Evolutionary conservation across 495 filamentous ascomycete genomes (phyloP), one percentile per base, ranked within the genome.

Genomic region (Hypoxylon trugodes): DNA sequence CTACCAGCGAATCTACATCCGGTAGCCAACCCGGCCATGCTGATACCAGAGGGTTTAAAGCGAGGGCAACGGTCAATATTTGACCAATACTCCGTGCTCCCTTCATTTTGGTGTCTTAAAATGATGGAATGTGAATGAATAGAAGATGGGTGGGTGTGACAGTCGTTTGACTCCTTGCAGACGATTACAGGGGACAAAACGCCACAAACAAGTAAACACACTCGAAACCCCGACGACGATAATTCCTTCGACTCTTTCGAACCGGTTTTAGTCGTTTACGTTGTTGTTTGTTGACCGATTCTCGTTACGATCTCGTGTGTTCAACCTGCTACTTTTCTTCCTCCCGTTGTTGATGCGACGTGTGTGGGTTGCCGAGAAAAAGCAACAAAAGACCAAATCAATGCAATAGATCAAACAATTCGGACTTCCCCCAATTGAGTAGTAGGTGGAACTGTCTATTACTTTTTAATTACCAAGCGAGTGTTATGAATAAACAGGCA

Each of bases 201-300:
- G 58, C 64, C 57, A 50, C 64, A 58, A 61, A 61, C 38, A 67
- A 67, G 58, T 58, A 67, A 66, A 56, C 45, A 51, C 50, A 57
- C 32, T 61, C 33, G 15, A 41, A 47, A 28, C 57, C 49, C 53
- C 19, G n/a, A 28, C 28, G 30, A 49, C 40, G 38, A 53, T 49
- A 28, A 42, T 22, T 12, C 38, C 41, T 38, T 58, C 30, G n/a
- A 24, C 37, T 25, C 13, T 28, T 32, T 2, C 6, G 16, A 25
- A 16, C 58, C 32, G 37, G 35, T 26, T 51, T 43, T 47, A 19
- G 38, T 15, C 46, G 52, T 19, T 42, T 18, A 21, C 15, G 41
- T 42, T 33, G 52, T 48, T 47, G 18, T 10, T 59, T 35, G 63
- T 47, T 32, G 38, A 41, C 18, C 19, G 10, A 40, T 13, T 51